Evolutionary conservation across 306 rosid genomes (phyloP), one percentile per base, ranked within the genome.

Genomic region (Dalbergia oliveri): DNA sequence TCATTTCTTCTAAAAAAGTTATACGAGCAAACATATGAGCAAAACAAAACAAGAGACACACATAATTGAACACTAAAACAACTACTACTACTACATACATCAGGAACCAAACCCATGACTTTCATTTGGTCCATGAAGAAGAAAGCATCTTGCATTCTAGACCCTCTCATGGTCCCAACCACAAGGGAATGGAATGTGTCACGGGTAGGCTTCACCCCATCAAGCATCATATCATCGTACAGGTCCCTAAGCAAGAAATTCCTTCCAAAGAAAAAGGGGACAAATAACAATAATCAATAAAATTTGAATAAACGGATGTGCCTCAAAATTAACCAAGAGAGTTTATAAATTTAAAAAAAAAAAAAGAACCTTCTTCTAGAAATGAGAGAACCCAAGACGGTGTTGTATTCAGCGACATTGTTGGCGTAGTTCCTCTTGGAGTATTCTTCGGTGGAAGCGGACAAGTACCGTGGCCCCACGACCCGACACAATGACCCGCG

Each of bases 141-240:
- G 77, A 93, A 87, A 58, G 98, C 93, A 67, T 95, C 96, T 66
- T 91, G 93, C 84, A 95, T 66, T 69, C 91, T 85, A 47, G 88
- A 82, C 11, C 92, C 96, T 86, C 84, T 95, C 93, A 95, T 88
- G 76, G 97, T 81, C 60, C 96, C 99, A 44, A 78, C 85, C 26
- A 88, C 81, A 75, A 95, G 91, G 7, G 94, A 88, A 74, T 87
- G 93, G 77, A 93, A 95, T 54, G 93, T 88, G 73, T 95, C 98
- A 49, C 91, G 87, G 1, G 75, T 75, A n/a, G 99, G 99, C 86
- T 87, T 92, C 79, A 95, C 97, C 59, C 98, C 99, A 78, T 95
- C 99, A 80, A 95, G 92, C 93, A 86, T 61, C 99, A 95, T 93
- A 82, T 95, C 98, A 53, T 89, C 93, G 35, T 90, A 95, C 39